These are phyloP conservation scores for Fusarium ambrosium DNA, from an alignment of 2,329 filamentous ascomycete species.

Conservation along the genomic window DNA sequence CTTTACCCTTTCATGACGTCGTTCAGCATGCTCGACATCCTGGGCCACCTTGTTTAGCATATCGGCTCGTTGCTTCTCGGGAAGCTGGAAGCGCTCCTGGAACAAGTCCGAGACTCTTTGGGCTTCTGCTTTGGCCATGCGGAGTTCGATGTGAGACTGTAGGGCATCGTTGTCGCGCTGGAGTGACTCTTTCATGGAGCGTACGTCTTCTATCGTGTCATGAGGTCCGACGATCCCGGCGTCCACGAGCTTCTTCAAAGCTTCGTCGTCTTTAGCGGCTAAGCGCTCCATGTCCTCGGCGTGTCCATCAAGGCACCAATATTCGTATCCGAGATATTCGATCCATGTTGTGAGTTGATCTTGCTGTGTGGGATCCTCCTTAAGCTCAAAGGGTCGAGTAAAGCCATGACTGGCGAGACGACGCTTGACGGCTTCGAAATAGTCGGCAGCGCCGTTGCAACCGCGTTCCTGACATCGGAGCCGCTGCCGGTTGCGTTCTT, in stretches of 20 bases:
- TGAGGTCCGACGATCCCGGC: conserved; percentile 43
- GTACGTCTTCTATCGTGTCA: conserved; percentile 31
- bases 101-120: not conserved
- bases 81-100: conserved; percentile 16
- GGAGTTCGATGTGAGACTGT: not conserved
- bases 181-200: not conserved
- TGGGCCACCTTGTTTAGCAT: conserved; percentile 6
- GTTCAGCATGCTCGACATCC: conserved; percentile 7
- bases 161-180: not conserved
- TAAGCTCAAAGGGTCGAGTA: conserved; percentile 46
- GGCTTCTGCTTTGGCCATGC: conserved; percentile 2
- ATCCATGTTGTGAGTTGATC: conserved; percentile 54
- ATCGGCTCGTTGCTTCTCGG: conserved; percentile 14
- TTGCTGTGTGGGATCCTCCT: conserved; percentile 47
- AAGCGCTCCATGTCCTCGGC: conserved; percentile 30
- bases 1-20: not conserved
- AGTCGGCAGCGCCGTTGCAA: conserved; percentile 41
- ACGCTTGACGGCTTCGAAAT: conserved; percentile 44
- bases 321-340: conserved; percentile 53
- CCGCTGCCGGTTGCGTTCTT: not conserved
- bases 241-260: conserved; percentile 52
- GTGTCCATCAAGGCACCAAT: conserved; percentile 43
- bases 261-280: conserved; percentile 44
- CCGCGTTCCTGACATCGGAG: conserved; percentile 20
- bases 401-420: conserved; percentile 49